Conservation (phyloP, 768 basidiomycete species). For the Epithele typhae region DNA sequence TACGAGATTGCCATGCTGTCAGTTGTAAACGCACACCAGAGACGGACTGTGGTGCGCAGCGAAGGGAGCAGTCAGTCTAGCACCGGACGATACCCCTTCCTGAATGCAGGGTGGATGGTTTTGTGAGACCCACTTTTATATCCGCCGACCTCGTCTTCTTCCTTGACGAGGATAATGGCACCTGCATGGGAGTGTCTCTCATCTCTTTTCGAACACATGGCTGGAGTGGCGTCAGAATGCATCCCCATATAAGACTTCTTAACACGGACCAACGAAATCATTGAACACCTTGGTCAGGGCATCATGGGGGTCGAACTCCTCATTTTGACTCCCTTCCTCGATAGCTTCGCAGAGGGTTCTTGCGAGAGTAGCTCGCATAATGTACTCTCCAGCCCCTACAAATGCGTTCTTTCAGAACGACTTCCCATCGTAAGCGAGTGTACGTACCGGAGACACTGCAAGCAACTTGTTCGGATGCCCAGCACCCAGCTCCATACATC, state of each 20-base stretch:
- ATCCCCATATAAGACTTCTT: too few relatives aligned
- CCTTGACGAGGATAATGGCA: constrained; percentile 55
- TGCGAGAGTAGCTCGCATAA: constrained; percentile 55
- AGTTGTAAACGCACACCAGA: constrained; percentile 86
- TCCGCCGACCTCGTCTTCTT: constrained; percentile 26
- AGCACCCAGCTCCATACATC: constrained; percentile 71
- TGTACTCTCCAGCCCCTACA: constrained; percentile 71
- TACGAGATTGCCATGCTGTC: constrained; percentile 79
- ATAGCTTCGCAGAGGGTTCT: constrained; percentile 47
- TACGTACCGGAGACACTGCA: constrained; percentile 65
- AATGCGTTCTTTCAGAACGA: not conserved
- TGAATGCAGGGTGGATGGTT: not conserved
- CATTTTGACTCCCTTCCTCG: constrained; percentile 23
- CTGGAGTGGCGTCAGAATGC: too few relatives aligned
- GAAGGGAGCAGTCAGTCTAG: not conserved
- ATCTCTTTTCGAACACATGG: constrained; percentile 25
- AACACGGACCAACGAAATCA: constrained; percentile 54
- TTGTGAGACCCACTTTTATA: constrained; percentile 30
- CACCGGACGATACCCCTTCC: not conserved
- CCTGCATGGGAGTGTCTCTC: constrained; percentile 53
- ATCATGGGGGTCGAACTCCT: constrained; percentile 48
- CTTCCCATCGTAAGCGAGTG: not conserved
- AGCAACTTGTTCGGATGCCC: constrained; percentile 52
- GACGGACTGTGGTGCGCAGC: constrained; percentile 44
- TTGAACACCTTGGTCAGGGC: constrained; percentile 42